Percentiles rank a stretch among this genome's conserved stretches.
phyloP scores from a whole-genome alignment of 805 yeast genomes.

The Hanseniaspora singularis region DNA sequence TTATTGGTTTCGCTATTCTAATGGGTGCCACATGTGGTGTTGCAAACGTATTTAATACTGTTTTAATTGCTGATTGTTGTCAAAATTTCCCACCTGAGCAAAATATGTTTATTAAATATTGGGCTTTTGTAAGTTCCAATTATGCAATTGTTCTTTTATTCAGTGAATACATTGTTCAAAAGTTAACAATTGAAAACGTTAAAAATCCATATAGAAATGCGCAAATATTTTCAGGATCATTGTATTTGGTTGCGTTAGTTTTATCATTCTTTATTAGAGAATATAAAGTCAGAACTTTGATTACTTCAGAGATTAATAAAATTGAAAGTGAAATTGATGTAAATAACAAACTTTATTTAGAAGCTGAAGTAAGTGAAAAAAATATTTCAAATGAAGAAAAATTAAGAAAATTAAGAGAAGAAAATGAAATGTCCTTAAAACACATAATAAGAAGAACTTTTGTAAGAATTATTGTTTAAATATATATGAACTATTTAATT shows the following conservation, averaged over 20 bases:
- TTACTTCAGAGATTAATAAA: conserved; percentile 19
- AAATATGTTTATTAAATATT: conserved; percentile 30
- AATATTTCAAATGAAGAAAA: neutral
- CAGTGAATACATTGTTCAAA: conserved; percentile 45
- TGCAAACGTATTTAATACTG: conserved; percentile 33
- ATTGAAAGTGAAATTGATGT: conserved; percentile 1
- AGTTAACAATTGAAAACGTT: conserved; percentile 29
- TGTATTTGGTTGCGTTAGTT: conserved; percentile 35
- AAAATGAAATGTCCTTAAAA: conserved; percentile 19
- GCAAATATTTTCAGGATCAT: conserved; percentile 47
- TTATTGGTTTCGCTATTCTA: conserved; percentile 34
- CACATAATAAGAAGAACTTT: conserved; percentile 23
- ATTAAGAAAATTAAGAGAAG: conserved; percentile 18
- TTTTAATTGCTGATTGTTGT: conserved; percentile 31
- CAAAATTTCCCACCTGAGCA: conserved; percentile 26
- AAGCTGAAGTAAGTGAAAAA: neutral
- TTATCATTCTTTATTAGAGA: conserved; percentile 41
- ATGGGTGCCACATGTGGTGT: conserved; percentile 39
- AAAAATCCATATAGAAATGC: conserved; percentile 43
- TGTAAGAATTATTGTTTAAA: conserved; percentile 23
- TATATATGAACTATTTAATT: neutral
- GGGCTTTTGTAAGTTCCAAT: conserved; percentile 29
- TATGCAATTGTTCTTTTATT: conserved; percentile 31
- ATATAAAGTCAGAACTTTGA: conserved; percentile 35
- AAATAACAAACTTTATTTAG: neutral